Evolutionary conservation across 73 alveolate species (phyloP).

Genomic region (Paramecium sonneborni): DNA sequence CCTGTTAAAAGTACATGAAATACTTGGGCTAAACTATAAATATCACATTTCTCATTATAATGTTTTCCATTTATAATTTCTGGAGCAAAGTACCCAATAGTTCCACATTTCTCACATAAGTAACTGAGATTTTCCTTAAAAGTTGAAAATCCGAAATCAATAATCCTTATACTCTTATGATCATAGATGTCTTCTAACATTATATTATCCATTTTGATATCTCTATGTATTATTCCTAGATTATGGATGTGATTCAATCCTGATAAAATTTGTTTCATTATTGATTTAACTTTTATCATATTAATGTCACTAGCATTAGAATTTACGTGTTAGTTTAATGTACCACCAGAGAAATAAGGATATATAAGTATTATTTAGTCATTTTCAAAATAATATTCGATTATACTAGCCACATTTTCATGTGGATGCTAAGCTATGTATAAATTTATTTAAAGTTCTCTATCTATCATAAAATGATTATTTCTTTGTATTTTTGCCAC

Average conservation of each 20-base stretch:
- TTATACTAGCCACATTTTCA: not conserved
- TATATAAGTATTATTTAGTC: not conserved
- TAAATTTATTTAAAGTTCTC: not conserved
- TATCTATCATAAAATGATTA: not conserved
- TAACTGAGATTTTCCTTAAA: not conserved
- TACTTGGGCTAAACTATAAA: not conserved
- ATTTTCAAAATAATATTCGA: not conserved
- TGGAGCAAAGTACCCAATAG: slow-evolving; percentile 34
- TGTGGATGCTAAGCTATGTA: not conserved
- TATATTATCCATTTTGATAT: slow-evolving; percentile 17
- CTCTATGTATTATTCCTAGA: not conserved
- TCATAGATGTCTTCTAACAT: slow-evolving; percentile 5
- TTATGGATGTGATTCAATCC: not conserved
- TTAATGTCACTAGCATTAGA: not conserved
- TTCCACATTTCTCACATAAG: not conserved
- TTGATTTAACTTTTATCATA: not conserved
- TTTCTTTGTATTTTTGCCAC: not conserved
- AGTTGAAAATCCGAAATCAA: slow-evolving; percentile 32
- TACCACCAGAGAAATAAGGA: not conserved
- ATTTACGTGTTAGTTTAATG: not conserved
- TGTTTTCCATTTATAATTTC: not conserved
- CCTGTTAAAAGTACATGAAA: slow-evolving; percentile 33
- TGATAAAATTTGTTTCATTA: not conserved
- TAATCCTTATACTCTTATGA: not conserved
- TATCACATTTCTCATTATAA: slow-evolving; percentile 20